Evolutionary conservation across 1,284 basidiomycete genomes (phyloP), one percentile per base, ranked within the genome.

Genomic region (Moesziomyces globuligerus): DNA sequence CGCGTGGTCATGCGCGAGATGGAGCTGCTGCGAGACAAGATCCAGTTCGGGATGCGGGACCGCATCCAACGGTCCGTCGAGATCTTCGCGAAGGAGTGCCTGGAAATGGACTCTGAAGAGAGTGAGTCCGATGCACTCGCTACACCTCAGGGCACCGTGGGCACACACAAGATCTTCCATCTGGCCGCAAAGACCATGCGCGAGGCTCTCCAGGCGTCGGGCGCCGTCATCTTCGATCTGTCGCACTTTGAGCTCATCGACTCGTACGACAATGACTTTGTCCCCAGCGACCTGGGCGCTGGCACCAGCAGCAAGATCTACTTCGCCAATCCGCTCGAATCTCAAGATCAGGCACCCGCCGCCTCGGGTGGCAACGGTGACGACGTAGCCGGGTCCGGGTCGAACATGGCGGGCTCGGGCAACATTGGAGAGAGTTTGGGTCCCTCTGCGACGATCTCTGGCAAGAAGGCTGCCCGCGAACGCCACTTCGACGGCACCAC

Each of bases 31-130:
- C 86, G 90, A 62, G 94, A 97, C 82, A 94, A 91, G 90, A 93
- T 94, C 56, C 93, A 95, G 84, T 85, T 97, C 36, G 88, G 92
- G 26, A 91, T 94, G 70, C 88, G 94, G 36, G 93, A 95, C 78
- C 88, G 90, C 45, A 96, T 97, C 53, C 93, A 97, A 80, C 91
- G 85, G 48, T 94, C 93, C 38, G 96, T 96, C 91, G 94, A 96
- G 82, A 88, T 91, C 72, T 97, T 97, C 80, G 94, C 92, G 47
- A 89, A 94, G 45, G 93, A 97, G 83, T 95, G 93, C 76, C 86
- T 97, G 38, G 94, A 96, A 81, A 91, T 94, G 74, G 93, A 96
- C 79, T 88, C 81, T 4, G 74, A 74, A 32, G 76, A 75, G 20
- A 54, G 52, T 55, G 67, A 75, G 24, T 21, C 47, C 3, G 62